Conservation (phyloP, 768 basidiomycete genomes). For the Coprinopsis marcescibilis region DNA sequence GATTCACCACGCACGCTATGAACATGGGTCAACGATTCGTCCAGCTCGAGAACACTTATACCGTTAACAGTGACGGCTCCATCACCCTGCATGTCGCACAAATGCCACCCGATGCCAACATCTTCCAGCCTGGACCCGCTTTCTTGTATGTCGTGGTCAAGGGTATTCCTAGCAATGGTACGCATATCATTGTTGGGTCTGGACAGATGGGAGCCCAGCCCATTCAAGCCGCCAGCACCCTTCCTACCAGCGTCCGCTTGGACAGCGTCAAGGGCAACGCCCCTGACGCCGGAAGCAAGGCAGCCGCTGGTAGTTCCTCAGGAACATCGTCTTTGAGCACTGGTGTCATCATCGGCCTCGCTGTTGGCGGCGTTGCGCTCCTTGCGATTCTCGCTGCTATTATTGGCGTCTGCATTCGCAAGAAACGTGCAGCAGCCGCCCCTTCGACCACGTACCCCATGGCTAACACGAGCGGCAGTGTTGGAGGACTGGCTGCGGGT, state of each 20-base stretch:
- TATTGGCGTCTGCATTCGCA: slow-evolving; percentile 14
- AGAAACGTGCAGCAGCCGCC: slow-evolving; percentile 8
- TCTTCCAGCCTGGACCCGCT: slow-evolving; percentile 87
- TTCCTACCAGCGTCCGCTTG: slow-evolving; percentile 47
- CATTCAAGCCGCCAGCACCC: slow-evolving; percentile 30
- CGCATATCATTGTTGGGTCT: slow-evolving; percentile 70
- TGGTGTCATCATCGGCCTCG: slow-evolving; percentile 9
- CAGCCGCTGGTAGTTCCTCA: no score
- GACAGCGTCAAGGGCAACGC: slow-evolving; percentile 36
- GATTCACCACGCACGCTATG: slow-evolving; percentile 83
- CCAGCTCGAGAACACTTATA: slow-evolving; percentile 83
- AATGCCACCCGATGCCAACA: slow-evolving; percentile 74
- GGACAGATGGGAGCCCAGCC: slow-evolving; percentile 76
- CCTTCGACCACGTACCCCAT: slow-evolving; percentile 4
- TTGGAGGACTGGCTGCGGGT: slow-evolving; percentile 22
- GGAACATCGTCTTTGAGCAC: no score
- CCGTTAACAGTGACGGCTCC: slow-evolving; percentile 70
- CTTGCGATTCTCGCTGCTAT: slow-evolving; percentile 11
- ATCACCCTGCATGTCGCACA: slow-evolving; percentile 78
- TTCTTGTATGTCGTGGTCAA: slow-evolving; percentile 78
- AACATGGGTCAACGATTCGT: slow-evolving; percentile 82
- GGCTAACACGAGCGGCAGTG: slow-evolving; percentile 22
- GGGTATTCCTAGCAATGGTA: slow-evolving; percentile 80
- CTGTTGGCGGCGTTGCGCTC: slow-evolving; percentile 11
- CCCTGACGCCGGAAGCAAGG: slow-evolving; percentile 17